These are phyloP conservation scores for Jacaranda mimosifolia DNA, from an alignment of 257 asterid species.

Conservation along the genomic window DNA sequence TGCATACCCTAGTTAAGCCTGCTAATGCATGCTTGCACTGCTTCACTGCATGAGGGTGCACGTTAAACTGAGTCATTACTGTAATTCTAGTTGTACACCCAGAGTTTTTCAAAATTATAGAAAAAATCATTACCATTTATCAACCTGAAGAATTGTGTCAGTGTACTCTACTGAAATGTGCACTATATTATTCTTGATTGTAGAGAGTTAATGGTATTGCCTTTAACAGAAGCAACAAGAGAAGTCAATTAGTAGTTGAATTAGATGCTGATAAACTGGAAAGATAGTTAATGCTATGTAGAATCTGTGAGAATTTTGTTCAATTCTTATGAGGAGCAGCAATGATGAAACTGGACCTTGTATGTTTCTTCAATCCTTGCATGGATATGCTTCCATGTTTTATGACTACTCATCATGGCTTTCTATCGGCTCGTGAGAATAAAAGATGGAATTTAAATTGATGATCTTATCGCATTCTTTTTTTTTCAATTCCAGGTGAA, in stretches of 20 bases:
- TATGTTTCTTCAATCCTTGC: not conserved
- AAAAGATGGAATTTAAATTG: not conserved
- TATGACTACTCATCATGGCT: not conserved
- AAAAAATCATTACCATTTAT: not conserved
- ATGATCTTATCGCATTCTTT: conserved; percentile 7
- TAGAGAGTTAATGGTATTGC: not conserved
- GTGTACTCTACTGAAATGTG: not conserved
- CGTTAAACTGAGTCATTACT: not conserved
- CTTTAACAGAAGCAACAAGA: not conserved
- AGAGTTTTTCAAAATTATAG: not conserved
- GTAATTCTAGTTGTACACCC: not conserved
- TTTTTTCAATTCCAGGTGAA: conserved; percentile 27
- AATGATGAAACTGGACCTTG: not conserved
- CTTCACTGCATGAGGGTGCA: not conserved
- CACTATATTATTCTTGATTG: not conserved
- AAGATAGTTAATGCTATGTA: not conserved
- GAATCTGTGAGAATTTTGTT: no score
- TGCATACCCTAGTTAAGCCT: not conserved
- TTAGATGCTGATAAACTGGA: not conserved
- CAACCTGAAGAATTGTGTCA: not conserved
- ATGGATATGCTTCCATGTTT: not conserved
- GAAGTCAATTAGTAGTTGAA: not conserved
- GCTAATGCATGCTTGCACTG: not conserved
- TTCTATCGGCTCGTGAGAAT: not conserved
- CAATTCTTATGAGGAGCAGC: not conserved